Evolutionary conservation across 164 flowering plant genomes (phyloP).

Genomic region (Paratinospora sagittata): DNA sequence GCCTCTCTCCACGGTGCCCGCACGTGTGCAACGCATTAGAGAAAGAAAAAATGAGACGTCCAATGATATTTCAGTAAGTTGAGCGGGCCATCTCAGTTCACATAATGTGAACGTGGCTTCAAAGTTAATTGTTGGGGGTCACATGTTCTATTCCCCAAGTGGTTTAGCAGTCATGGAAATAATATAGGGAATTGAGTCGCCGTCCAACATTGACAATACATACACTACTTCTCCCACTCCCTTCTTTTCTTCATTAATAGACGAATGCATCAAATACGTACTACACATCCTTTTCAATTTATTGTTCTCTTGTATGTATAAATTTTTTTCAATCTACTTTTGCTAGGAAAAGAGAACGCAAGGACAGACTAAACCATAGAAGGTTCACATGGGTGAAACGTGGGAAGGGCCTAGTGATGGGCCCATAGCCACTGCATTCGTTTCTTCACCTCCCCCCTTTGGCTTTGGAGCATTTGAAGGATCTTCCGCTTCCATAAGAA

Average conservation of each 20-base stretch:
- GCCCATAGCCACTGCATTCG: background rate
- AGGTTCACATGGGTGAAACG: conserved; percentile 1
- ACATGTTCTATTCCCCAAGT: too few relatives aligned
- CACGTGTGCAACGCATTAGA: background rate
- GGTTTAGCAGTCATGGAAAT: too few relatives aligned
- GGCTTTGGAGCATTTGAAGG: background rate
- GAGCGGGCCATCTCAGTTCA: background rate
- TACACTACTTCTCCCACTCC: too few relatives aligned
- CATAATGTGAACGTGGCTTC: too few relatives aligned
- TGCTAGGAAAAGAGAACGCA: background rate
- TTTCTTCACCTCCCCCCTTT: background rate
- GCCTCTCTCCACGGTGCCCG: background rate
- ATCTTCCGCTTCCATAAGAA: background rate
- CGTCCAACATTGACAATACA: too few relatives aligned
- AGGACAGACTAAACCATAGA: background rate
- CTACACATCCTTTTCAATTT: background rate
- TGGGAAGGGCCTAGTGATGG: too few relatives aligned
- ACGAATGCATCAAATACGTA: background rate
- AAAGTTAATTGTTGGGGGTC: background rate
- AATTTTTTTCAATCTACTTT: too few relatives aligned
- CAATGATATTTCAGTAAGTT: too few relatives aligned
- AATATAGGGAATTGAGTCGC: too few relatives aligned
- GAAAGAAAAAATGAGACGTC: background rate
- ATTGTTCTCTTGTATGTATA: too few relatives aligned
- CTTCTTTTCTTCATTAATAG: background rate